Conservation (phyloP, 371 early-diverging fungal species). For the Mucor mucedo region DNA sequence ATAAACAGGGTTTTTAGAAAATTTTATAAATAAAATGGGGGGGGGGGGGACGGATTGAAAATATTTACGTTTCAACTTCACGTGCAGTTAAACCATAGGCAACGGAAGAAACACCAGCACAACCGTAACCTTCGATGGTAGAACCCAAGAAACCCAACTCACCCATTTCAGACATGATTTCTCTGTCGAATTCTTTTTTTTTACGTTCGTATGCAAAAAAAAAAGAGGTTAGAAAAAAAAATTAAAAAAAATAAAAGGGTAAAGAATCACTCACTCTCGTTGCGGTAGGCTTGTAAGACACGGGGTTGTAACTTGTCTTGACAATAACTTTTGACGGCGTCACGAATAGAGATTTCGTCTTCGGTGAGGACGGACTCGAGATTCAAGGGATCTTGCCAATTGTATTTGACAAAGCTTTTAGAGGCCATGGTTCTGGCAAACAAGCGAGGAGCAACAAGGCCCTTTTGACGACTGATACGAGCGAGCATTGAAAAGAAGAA, state of each 20-base stretch:
- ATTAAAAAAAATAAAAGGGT: too few species aligned
- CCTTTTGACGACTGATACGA: conserved; percentile 19
- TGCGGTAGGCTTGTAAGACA: conserved; percentile 82
- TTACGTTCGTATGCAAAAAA: too few species aligned
- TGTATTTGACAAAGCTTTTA: conserved; percentile 79
- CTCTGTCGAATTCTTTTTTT: conserved; percentile 79
- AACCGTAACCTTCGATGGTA: conserved; percentile 96
- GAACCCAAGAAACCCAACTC: conserved; percentile 93
- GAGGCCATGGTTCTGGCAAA: conserved; percentile 49
- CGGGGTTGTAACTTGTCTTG: conserved; percentile 90
- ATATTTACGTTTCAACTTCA: conserved; percentile 86
- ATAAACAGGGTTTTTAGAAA: too few species aligned
- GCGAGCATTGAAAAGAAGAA: conserved; percentile 4
- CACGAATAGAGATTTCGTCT: conserved; percentile 86
- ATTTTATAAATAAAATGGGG: too few species aligned
- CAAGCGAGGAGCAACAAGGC: conserved; percentile 14
- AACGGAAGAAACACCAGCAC: conserved; percentile 96
- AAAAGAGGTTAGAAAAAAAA: too few species aligned
- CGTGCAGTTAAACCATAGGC: conserved; percentile 97
- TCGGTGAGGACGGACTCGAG: conserved; percentile 87
- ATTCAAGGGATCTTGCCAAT: conserved; percentile 93
- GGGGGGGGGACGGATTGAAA: not conserved
- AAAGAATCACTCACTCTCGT: conserved; percentile 83
- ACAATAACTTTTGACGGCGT: conserved; percentile 87
- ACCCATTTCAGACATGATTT: conserved; percentile 95